Conservation (phyloP, 1,139 yeast species). For the Blastobotrys niveus region DNA sequence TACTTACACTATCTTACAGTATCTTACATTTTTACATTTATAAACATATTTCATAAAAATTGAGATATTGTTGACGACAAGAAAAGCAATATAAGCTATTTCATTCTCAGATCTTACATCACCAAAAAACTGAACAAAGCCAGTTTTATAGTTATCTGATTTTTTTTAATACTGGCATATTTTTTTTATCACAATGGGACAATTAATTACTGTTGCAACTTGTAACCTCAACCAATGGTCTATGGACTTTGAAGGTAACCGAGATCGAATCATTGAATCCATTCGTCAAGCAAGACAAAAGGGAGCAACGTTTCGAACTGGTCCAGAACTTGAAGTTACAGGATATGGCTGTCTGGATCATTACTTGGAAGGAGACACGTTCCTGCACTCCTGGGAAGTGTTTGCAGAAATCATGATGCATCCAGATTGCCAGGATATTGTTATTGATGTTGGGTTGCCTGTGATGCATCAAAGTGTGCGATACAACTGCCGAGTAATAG, state of each 20-base stretch:
- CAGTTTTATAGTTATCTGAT: too few species aligned
- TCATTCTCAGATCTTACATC: too few species aligned
- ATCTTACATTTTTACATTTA: too few species aligned
- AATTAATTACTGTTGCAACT: slow-evolving; percentile 51
- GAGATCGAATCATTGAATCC: slow-evolving; percentile 81
- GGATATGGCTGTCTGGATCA: slow-evolving; percentile 94
- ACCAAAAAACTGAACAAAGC: too few species aligned
- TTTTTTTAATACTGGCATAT: too few species aligned
- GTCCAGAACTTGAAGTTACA: slow-evolving; percentile 92
- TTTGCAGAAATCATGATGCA: slow-evolving; percentile 67
- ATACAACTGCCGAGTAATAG: slow-evolving; percentile 84
- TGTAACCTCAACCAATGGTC: slow-evolving; percentile 95
- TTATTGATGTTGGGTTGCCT: slow-evolving; percentile 94
- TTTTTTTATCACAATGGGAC: slow-evolving; percentile 43
- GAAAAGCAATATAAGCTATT: too few species aligned
- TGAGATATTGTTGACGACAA: too few species aligned
- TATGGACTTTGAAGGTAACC: slow-evolving; percentile 92
- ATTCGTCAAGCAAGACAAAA: slow-evolving; percentile 66
- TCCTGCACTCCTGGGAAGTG: slow-evolving; percentile 91
- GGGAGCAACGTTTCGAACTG: slow-evolving; percentile 83
- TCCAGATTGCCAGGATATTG: slow-evolving; percentile 62
- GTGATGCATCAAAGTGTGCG: slow-evolving; percentile 78
- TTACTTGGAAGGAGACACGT: slow-evolving; percentile 83
- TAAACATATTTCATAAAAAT: too few species aligned
- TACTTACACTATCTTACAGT: too few species aligned